phyloP scores from a whole-genome alignment of 352 stramenopile species.

The Phytophthora podocarpi region DNA sequence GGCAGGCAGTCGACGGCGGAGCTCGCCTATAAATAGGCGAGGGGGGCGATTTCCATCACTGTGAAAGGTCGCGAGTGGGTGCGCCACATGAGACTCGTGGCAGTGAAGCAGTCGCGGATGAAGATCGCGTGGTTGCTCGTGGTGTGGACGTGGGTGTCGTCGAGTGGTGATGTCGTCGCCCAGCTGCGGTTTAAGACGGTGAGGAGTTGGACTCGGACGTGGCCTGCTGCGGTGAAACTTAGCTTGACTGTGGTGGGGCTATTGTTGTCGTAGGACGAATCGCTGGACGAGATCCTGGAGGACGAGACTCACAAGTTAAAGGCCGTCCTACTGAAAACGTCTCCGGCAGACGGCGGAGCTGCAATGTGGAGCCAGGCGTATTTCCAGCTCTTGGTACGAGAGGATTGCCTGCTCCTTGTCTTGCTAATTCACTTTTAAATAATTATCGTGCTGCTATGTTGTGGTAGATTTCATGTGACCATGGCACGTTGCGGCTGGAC shows the following conservation, averaged over 20 bases:
- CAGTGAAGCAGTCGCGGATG: too few species aligned
- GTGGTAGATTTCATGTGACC: slow-evolving; percentile 27
- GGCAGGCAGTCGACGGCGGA: not conserved
- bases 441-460: not conserved
- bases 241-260: not conserved
- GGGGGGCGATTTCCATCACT: not conserved
- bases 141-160: slow-evolving; percentile 3
- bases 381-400: slow-evolving; percentile 25
- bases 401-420: too few species aligned
- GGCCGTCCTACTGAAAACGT: slow-evolving; percentile 15
- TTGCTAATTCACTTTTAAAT: too few species aligned
- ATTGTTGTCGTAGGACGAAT: slow-evolving; percentile 20
- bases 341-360: not conserved
- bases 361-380: slow-evolving; percentile 15
- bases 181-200: slow-evolving; percentile 28
- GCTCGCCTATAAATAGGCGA: slow-evolving; percentile 34
- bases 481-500: slow-evolving; percentile 29
- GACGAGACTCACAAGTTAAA: slow-evolving; percentile 16
- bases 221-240: not conserved
- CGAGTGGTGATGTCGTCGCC: not conserved
- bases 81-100: slow-evolving; percentile 6
- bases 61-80: slow-evolving; percentile 8
- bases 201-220: not conserved
- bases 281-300: slow-evolving; percentile 25
- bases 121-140: slow-evolving; percentile 27